Percentiles rank a stretch among this genome's conserved stretches.
Evolutionary conservation across 805 yeast species (phyloP).

Genomic region (Isabelozyma heimii): DNA sequence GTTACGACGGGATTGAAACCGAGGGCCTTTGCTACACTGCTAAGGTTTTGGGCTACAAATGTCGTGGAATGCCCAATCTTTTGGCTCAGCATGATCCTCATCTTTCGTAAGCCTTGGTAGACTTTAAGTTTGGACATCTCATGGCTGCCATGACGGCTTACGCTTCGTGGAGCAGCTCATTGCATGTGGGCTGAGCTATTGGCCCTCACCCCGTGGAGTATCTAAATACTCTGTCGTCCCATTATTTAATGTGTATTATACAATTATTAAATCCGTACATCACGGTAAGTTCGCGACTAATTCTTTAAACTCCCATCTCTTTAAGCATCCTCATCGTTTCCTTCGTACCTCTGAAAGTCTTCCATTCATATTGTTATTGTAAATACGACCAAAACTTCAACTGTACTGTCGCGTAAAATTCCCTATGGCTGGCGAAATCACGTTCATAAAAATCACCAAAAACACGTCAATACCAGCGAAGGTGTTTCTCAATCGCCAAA

Average conservation of each 20-base stretch:
- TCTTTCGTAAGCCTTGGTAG: neutral
- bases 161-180: no score
- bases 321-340: no score
- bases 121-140: no score
- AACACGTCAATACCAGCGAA: conserved; percentile 15
- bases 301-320: no score
- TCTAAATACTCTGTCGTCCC: no score
- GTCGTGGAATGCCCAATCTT: conserved; percentile 50
- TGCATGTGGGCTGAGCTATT: no score
- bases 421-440: conserved; percentile 3
- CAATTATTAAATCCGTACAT: neutral
- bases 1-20: conserved; percentile 54
- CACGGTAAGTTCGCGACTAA: neutral
- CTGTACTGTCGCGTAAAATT: neutral
- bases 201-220: no score
- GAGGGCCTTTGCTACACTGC: conserved; percentile 53
- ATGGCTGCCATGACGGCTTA: no score
- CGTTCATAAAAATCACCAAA: conserved; percentile 15
- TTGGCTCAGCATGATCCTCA: conserved; percentile 34
- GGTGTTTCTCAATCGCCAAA: conserved; percentile 19
- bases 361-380: no score
- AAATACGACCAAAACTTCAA: neutral
- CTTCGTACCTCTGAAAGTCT: no score
- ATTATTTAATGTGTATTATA: no score
- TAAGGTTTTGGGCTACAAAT: conserved; percentile 39